Evolutionary conservation across 768 basidiomycete species (phyloP).

Genomic region (Kwoniella sp.): DNA sequence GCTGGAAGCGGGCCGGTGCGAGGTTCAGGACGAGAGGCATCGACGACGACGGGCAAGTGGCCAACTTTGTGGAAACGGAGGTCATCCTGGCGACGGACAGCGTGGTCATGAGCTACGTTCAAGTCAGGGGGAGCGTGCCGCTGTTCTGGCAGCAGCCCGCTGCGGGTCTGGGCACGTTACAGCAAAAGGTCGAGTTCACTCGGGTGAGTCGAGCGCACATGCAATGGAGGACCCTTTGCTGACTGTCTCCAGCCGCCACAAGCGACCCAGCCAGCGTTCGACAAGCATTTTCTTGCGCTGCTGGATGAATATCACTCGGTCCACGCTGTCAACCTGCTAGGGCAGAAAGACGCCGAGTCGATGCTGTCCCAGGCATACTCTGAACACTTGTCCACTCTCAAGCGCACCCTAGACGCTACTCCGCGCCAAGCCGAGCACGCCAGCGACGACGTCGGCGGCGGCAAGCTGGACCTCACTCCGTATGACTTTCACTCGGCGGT

Average conservation of each 20-base stretch:
- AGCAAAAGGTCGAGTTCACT: slow-evolving; percentile 81
- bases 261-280: slow-evolving; percentile 94
- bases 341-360: slow-evolving; percentile 86
- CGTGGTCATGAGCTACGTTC: slow-evolving; percentile 84
- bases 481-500: slow-evolving; percentile 93
- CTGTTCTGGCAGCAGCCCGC: slow-evolving; percentile 99
- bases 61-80: slow-evolving; percentile 98
- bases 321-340: slow-evolving; percentile 87
- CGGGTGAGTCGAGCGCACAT: slow-evolving; percentile 24
- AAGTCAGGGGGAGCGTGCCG: slow-evolving; percentile 92
- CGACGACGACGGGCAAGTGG: slow-evolving; percentile 87
- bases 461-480: slow-evolving; percentile 58
- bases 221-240: not conserved
- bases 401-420: slow-evolving; percentile 18
- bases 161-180: slow-evolving; percentile 71
- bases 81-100: slow-evolving; percentile 80
- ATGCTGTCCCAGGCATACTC: slow-evolving; percentile 76
- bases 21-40: slow-evolving; percentile 95
- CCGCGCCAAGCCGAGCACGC: slow-evolving; percentile 41
- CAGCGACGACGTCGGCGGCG: slow-evolving; percentile 31
- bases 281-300: slow-evolving; percentile 82
- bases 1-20: slow-evolving; percentile 94
- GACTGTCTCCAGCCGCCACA: slow-evolving; percentile 68
- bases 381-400: slow-evolving; percentile 59
- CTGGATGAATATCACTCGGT: slow-evolving; percentile 77